Conservation (phyloP, 768 basidiomycete species). For the Sutorius australiensis region DNA sequence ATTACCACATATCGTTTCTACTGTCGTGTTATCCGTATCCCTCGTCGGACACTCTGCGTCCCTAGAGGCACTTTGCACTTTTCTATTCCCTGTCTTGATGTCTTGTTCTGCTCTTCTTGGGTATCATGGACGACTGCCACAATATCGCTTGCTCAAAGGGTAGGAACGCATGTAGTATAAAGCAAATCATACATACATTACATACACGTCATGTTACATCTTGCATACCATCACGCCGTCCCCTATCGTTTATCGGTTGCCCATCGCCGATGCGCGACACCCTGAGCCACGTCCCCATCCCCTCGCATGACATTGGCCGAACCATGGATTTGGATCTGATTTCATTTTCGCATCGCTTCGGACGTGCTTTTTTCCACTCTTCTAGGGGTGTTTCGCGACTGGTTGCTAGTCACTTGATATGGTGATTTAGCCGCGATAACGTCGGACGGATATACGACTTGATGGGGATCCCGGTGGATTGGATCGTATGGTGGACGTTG, state of each 20-base stretch:
- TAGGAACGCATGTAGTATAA: slow-evolving; percentile 35
- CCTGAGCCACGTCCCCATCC: background rate
- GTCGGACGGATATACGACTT: slow-evolving; percentile 1
- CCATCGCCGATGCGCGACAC: slow-evolving; percentile 3
- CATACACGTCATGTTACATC: slow-evolving; percentile 19
- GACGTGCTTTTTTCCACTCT: background rate
- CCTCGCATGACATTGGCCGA: background rate
- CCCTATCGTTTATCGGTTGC: slow-evolving; percentile 5
- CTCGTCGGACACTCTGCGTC: slow-evolving; percentile 1
- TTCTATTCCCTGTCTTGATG: slow-evolving; percentile 19
- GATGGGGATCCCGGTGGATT: slow-evolving; percentile 15
- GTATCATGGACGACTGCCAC: slow-evolving; percentile 26
- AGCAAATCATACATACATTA: slow-evolving; percentile 25
- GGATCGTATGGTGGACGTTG: too few relatives aligned
- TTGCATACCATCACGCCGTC: slow-evolving; percentile 18
- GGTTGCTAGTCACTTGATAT: background rate
- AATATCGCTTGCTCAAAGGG: slow-evolving; percentile 23
- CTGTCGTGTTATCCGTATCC: slow-evolving; percentile 10
- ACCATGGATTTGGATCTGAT: slow-evolving; percentile 5
- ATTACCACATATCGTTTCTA: slow-evolving; percentile 4
- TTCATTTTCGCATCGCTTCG: slow-evolving; percentile 11
- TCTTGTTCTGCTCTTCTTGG: slow-evolving; percentile 31
- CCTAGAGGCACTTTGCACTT: background rate
- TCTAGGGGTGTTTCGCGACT: background rate
- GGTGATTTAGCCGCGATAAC: background rate